Base-by-base conservation (phyloP, 495 filamentous ascomycete genomes). In the Lophiotrema nucula region DNA sequence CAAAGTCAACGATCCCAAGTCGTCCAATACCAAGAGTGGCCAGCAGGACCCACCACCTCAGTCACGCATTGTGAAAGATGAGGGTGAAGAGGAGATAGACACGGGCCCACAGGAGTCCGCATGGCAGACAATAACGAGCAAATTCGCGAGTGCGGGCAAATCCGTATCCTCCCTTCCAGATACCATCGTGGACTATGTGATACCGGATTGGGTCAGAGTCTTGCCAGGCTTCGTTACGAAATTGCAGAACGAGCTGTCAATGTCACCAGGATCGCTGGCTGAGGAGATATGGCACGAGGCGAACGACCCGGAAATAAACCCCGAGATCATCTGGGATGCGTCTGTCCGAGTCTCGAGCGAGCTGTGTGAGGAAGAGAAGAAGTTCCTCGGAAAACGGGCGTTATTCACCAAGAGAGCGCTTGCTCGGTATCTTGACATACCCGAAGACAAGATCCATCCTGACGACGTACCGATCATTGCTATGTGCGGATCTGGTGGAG, bases 271-370 rank as follows among this genome's bases (percentile, higher is more conserved):
- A 3, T 93, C 90, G 2, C 76, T 98, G 15, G 89, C 93, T 27
- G 85, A 91, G 53, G 88, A 96, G 44, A 93, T 98, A 39, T 97
- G 93, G 93, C 76, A 78, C 56, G 93, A 98, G 65, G 88, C 93
- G 2, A 84, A 87, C 35, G 88, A 97, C 67, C 83, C 89, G 1
- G 78, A 84, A 33, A 74, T 87, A 35, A 87, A 96, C 58, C 93
- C 91, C 0, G 92, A 98, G 68, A 91, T 97, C 56, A 71, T 81
- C 26, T 83, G 83, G 70, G 81, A 88, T 47, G 91, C 92, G 3
- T 77, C 70, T 41, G 93, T 98, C 1, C 84, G 93, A 41, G 81
- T 97, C 21, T 89, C 90, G 4, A 75, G 79, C 24, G 82, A 86
- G n/a, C 83, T 98, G 0, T 98, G 93, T 58, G 74, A 81, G 6